Conservation (phyloP, 495 filamentous ascomycete genomes). For the Aspergillus biplanus region DNA sequence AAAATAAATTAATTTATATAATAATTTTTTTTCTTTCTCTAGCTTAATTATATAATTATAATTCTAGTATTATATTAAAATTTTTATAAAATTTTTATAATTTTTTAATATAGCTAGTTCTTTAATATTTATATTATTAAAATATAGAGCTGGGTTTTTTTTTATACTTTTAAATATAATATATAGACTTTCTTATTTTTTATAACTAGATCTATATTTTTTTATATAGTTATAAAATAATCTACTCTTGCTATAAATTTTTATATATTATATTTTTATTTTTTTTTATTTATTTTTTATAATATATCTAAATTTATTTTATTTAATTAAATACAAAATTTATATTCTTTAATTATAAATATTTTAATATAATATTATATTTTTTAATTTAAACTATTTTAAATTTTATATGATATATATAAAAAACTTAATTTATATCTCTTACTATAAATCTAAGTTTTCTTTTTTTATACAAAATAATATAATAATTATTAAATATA, state of each 20-base stretch:
- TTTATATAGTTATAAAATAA: neutral
- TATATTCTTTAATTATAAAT: neutral
- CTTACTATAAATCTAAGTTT: no score
- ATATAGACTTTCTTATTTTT: slow-evolving; percentile 4
- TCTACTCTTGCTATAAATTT: neutral
- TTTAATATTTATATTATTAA: slow-evolving; percentile 6
- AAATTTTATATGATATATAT: neutral
- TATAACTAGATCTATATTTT: neutral
- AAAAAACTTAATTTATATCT: neutral
- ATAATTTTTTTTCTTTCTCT: neutral
- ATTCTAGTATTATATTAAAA: neutral
- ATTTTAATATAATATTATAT: slow-evolving; percentile 2
- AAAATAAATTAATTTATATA: slow-evolving; percentile 3
- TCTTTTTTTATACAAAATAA: no score
- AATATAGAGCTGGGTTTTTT: neutral
- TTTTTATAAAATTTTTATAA: neutral
- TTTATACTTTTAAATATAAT: slow-evolving; percentile 8
- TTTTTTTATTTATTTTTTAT: neutral
- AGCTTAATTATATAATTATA: neutral
- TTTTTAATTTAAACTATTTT: neutral
- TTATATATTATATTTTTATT: no score
- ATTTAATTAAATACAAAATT: slow-evolving; percentile 2
- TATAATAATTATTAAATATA: no score
- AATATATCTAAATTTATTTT: neutral
- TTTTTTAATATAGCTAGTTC: neutral